These are phyloP conservation scores for Trichomonascus vanleenenianus DNA, from an alignment of 805 yeast genomes.

Conservation along the genomic window DNA sequence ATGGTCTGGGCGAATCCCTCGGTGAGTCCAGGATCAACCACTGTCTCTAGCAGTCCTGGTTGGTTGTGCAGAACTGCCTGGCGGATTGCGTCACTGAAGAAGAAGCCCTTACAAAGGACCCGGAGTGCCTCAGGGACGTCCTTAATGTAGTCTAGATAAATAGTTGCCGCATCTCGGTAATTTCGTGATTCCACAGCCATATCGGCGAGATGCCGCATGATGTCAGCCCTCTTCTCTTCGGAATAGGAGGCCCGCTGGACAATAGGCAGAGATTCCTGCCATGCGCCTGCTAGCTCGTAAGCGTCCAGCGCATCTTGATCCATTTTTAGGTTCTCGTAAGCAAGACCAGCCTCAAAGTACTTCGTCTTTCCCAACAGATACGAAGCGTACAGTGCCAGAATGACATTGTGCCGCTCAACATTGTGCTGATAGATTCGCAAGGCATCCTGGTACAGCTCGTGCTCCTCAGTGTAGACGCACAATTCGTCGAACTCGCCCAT, in stretches of 20 bases:
- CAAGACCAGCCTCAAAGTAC: constrained; percentile 69
- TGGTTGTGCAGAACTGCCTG: constrained; percentile 40
- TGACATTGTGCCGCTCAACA: constrained; percentile 41
- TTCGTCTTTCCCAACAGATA: constrained; percentile 47
- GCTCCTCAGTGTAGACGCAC: constrained; percentile 58
- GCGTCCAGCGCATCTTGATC: constrained; percentile 57
- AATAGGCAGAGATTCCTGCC: constrained; percentile 78
- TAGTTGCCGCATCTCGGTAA: constrained; percentile 74
- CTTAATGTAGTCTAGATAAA: constrained; percentile 54
- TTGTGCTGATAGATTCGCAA: constrained; percentile 55
- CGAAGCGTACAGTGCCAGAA: constrained; percentile 57
- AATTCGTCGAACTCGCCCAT: constrained; percentile 46
- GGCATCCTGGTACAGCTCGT: constrained; percentile 64
- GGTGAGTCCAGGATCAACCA: constrained; percentile 66
- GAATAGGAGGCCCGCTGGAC: constrained; percentile 33
- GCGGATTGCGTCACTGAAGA: constrained; percentile 69
- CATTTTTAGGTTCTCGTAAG: constrained; percentile 61
- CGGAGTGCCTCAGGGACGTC: constrained; percentile 56
- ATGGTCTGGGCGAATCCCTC: constrained; percentile 86
- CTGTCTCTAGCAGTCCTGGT: constrained; percentile 34
- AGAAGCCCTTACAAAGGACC: constrained; percentile 65
- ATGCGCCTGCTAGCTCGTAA: constrained; percentile 60
- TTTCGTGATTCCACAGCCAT: constrained; percentile 55
- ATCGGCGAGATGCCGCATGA: constrained; percentile 54
- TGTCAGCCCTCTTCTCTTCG: constrained; percentile 34